Conservation (phyloP, 768 basidiomycete genomes). For the Asterophora parasitica region DNA sequence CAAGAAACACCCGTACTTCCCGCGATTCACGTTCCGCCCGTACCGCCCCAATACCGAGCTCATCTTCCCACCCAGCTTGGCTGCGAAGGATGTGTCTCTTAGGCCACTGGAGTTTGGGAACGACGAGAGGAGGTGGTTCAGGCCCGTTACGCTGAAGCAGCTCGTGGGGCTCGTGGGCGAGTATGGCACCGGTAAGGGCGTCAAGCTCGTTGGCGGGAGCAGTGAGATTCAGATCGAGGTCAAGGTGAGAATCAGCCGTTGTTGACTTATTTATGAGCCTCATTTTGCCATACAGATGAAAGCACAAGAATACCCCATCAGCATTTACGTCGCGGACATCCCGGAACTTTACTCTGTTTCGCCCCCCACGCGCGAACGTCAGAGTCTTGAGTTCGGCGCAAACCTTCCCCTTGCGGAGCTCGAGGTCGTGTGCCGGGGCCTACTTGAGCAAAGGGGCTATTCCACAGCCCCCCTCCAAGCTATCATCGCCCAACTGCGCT, state of each 20-base stretch:
- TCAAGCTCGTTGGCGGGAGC: conserved; percentile 14
- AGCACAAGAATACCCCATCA: conserved; percentile 13
- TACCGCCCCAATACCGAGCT: conserved; percentile 14
- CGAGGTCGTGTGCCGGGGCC: conserved; percentile 7
- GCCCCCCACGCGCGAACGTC: conserved; percentile 2
- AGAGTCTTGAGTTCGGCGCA: conserved; percentile 11
- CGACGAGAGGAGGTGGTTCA: conserved; percentile 12
- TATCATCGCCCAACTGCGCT: conserved; percentile 11
- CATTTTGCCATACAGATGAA: conserved; percentile 2
- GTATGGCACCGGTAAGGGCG: conserved; percentile 1
- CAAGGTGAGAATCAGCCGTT: conserved; percentile 3
- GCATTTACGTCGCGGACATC: conserved; percentile 14
- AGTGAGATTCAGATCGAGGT: conserved; percentile 16
- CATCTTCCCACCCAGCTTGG: conserved; percentile 12
- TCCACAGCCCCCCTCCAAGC: conserved; percentile 13
- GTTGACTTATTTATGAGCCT: background rate
- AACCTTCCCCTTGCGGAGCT: conserved; percentile 15
- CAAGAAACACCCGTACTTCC: conserved; percentile 12
- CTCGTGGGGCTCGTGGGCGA: conserved; percentile 6
- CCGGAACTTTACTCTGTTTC: conserved; percentile 8
- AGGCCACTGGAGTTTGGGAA: conserved; percentile 12
- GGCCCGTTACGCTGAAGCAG: conserved; percentile 10
- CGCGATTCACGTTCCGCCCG: conserved; percentile 14
- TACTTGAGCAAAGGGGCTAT: conserved; percentile 2
- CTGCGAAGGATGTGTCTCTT: background rate